Evolutionary conservation across 2,329 filamentous ascomycete genomes (phyloP), one percentile per base, ranked within the genome.

Genomic region (Juglanconis juglandina): DNA sequence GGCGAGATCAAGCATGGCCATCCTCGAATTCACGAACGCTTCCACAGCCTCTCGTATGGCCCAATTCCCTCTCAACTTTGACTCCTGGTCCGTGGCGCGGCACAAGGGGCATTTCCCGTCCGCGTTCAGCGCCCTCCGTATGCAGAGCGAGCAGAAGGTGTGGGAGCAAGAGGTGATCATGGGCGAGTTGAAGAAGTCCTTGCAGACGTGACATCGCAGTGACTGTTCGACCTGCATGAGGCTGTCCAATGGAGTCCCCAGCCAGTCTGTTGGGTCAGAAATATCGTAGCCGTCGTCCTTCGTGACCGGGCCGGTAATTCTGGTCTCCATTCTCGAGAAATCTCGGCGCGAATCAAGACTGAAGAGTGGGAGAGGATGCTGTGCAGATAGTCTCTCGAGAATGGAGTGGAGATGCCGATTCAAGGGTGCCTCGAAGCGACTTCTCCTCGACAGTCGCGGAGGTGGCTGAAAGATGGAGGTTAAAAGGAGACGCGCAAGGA

Each of bases 81-180:
- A 83, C 71, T 94, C 92, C 72, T 97, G 92, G 66, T 96, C 91
- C 1, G 79, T 75, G 5, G 85, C 79, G 55, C 92, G 87, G 75
- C 95, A 99, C 1, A 91, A 80, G 0, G 95, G 95, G 68, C 95
- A 99, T 74, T 90, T 92, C 8, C 92, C 90, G 66, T 97, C 92
- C 37, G 85, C 83, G 2, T 88, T 88, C 1, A 99, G 81, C 63
- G 90, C 92, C 64, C 93, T 84, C 35, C 95, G 89, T 72, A 99
- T 98, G 73, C 95, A 99, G 57, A 96, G 78, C 6, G 94, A 97
- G 80, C 95, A 99, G 71, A 99, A 99, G 0, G 95, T 98, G 72
- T 99, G 95, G 57, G 87, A 90, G 77, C 95, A 99, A 1, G 91
- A 90, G 1, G 95, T 99, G 64, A 97, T 88, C 85, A 99, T 95